phyloP scores from a whole-genome alignment of 129 eudicot genomes.

The Rutidosis leptorrhynchoides region DNA sequence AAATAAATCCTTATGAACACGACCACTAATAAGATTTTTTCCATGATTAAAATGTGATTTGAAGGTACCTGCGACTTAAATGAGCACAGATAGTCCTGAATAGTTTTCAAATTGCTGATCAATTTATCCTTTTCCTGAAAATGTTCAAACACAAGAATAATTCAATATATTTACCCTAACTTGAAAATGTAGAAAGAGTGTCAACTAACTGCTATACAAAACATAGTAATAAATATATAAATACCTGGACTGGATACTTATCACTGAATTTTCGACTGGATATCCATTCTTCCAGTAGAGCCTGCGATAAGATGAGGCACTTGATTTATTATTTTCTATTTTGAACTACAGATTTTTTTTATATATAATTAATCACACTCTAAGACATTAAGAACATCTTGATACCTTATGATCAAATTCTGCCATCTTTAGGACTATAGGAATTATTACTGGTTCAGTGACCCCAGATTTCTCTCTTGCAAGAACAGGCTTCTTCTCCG shows the following conservation, averaged over 20 bases:
- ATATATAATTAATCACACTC: not conserved
- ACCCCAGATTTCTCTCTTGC: constrained; percentile 66
- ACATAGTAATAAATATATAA: not conserved
- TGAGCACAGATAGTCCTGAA: constrained; percentile 94
- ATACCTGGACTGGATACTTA: constrained; percentile 68
- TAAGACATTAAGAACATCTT: not conserved
- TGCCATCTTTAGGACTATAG: constrained; percentile 91
- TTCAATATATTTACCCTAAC: not conserved
- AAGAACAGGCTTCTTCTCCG: constrained; percentile 36
- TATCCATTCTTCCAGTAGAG: constrained; percentile 94
- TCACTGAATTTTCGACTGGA: constrained; percentile 72
- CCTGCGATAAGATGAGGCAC: constrained; percentile 41
- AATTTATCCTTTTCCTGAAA: constrained; percentile 81
- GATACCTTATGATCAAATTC: constrained; percentile 93
- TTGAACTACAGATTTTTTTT: not conserved
- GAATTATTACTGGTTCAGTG: constrained; percentile 80
- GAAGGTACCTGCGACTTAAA: constrained; percentile 76
- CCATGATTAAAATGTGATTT: not conserved
- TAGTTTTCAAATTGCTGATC: constrained; percentile 73
- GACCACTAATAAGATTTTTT: not conserved
- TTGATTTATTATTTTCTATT: not conserved
- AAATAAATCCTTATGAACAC: not conserved
- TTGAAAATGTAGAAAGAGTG: constrained; percentile 3
- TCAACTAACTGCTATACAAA: constrained; percentile 7
- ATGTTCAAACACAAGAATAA: not conserved